Conservation (phyloP, 1,284 basidiomycete species). For the Fomitiporia mediterranea region DNA sequence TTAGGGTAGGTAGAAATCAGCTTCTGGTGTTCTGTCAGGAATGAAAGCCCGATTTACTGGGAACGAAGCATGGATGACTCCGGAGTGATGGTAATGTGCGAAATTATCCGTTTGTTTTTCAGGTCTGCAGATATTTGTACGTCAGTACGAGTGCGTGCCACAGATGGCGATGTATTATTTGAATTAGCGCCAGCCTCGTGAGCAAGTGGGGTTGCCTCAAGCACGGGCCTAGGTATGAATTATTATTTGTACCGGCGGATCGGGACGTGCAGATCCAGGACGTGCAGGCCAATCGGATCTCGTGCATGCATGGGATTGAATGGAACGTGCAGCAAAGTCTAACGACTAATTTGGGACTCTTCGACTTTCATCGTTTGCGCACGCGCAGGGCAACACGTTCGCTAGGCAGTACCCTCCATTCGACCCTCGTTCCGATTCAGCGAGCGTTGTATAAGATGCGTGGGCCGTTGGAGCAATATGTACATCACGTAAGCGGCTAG, state of each 20-base stretch:
- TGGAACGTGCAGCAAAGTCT: conserved; percentile 13
- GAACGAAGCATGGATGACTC: no score
- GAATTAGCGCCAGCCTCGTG: neutral
- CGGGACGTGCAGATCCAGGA: neutral
- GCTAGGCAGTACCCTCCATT: no score
- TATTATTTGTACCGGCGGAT: neutral
- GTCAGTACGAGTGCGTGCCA: neutral
- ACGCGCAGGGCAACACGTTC: no score
- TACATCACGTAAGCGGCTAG: neutral
- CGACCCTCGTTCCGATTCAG: neutral
- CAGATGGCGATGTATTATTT: neutral
- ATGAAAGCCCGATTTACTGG: neutral
- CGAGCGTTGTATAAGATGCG: neutral
- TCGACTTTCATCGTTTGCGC: no score
- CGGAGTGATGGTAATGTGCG: neutral
- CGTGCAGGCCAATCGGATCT: neutral
- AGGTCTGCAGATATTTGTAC: neutral
- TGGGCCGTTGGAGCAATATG: neutral
- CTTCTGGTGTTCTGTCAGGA: neutral
- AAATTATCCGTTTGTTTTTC: neutral
- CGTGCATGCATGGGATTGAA: neutral
- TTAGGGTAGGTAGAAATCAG: neutral
- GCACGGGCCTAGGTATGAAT: neutral
- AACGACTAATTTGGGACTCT: neutral
- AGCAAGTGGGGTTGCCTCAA: neutral